phyloP scores from a whole-genome alignment of 331 rosid species.

The Cydonia oblonga region DNA sequence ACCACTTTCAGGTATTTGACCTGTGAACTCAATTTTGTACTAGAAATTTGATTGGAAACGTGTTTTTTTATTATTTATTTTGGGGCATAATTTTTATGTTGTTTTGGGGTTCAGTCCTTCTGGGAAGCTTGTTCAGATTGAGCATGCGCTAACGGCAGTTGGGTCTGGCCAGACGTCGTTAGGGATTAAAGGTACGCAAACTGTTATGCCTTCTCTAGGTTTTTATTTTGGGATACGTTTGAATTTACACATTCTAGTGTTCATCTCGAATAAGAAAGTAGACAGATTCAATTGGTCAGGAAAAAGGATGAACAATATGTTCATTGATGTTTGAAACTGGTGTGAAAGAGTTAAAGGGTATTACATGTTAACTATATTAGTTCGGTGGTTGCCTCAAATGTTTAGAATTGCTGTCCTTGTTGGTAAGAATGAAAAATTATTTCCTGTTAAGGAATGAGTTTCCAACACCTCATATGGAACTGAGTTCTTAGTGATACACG shows the following conservation, averaged over 20 bases:
- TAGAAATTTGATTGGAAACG: not conserved
- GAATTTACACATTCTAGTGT: not conserved
- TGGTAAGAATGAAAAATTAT: not conserved
- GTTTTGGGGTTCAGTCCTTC: conserved; percentile 45
- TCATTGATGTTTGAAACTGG: not conserved
- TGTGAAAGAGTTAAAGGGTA: not conserved
- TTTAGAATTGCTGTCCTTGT: not conserved
- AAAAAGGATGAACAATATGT: not conserved
- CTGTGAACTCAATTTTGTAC: not conserved
- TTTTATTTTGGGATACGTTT: not conserved
- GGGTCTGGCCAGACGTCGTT: conserved; percentile 89
- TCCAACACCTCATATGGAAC: not conserved
- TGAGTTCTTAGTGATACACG: not conserved
- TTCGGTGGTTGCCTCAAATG: not conserved
- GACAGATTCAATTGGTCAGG: not conserved
- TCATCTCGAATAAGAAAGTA: not conserved
- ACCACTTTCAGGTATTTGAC: conserved; percentile 55
- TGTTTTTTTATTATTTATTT: not conserved
- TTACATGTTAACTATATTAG: not conserved
- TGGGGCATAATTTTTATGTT: not conserved
- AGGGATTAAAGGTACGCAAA: conserved; percentile 62
- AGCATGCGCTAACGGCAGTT: conserved; percentile 84
- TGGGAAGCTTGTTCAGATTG: conserved; percentile 88
- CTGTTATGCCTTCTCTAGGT: not conserved
- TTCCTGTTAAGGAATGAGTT: not conserved